Evolutionary conservation across 2,329 filamentous ascomycete species (phyloP).

Genomic region (Elsinoe necatrix): DNA sequence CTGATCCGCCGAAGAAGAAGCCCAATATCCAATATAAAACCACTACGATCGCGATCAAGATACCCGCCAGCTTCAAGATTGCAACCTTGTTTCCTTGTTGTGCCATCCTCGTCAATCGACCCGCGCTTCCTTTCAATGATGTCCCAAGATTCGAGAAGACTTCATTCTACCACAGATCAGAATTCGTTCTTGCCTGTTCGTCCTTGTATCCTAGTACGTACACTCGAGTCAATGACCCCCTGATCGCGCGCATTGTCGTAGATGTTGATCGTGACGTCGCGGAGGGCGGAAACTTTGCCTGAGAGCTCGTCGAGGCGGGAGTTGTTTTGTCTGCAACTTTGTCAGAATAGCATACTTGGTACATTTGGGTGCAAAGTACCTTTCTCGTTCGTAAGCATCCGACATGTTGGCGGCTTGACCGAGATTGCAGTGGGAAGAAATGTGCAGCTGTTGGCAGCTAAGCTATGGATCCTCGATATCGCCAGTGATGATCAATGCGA

Average conservation of each 20-base stretch:
- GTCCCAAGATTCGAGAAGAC: slow-evolving; percentile 84
- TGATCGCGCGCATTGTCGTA: slow-evolving; percentile 92
- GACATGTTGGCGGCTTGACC: slow-evolving; percentile 36
- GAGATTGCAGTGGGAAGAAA: background rate
- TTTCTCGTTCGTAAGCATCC: slow-evolving; percentile 51
- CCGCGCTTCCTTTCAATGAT: slow-evolving; percentile 74
- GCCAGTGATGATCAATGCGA: no score
- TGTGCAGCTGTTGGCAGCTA: background rate
- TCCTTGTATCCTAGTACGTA: slow-evolving; percentile 38
- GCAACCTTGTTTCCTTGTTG: slow-evolving; percentile 83
- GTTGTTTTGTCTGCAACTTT: slow-evolving; percentile 67
- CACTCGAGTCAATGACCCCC: slow-evolving; percentile 77
- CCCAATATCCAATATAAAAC: slow-evolving; percentile 61
- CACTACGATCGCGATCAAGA: slow-evolving; percentile 64
- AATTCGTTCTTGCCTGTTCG: background rate
- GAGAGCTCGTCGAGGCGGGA: slow-evolving; percentile 84
- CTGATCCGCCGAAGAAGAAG: slow-evolving; percentile 25
- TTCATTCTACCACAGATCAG: slow-evolving; percentile 53
- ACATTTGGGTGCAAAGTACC: slow-evolving; percentile 36
- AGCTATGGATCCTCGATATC: background rate
- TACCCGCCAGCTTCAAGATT: slow-evolving; percentile 78
- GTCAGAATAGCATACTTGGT: slow-evolving; percentile 19
- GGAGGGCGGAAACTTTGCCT: slow-evolving; percentile 81
- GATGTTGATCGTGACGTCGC: slow-evolving; percentile 92
- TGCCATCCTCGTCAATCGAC: slow-evolving; percentile 80